Base-by-base conservation (phyloP, 768 basidiomycete species). In the Cyclocybe cylindracea region DNA sequence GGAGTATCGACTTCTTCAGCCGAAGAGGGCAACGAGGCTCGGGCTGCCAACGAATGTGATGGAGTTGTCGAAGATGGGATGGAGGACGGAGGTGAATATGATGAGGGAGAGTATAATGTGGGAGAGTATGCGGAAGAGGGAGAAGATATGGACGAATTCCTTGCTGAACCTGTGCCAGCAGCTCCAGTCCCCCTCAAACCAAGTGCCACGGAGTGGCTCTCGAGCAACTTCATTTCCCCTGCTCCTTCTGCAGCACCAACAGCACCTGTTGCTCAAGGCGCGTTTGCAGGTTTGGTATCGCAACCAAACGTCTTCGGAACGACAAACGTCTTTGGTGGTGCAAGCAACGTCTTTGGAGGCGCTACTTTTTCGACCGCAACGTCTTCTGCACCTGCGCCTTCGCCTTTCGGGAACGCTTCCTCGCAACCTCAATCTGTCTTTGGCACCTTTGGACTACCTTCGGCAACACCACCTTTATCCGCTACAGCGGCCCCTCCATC, bases 1-100 rank as follows among this genome's bases (percentile, higher is more conserved):
- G 89, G 88, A 0, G 61, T 75, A 39, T 70, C 76, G 39, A 50
- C 54, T 6, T 70, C 76, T 38, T 50, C 61, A 10, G 47, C 58
- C 19, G 58, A 55, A 32, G 54, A 49, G 6, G 56, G 56, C 5
- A 60, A 68, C 14, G 64, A 66, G 29, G 62, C 57, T 8, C 67
- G 61, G 31, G 62, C 54, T 16, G 59, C 53, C 39, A 62, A 60
- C 7, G 59, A 65, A 14, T 70, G 66, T 10, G 54, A 54, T n/a
- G 48, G 60, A 29, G 54, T 31, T 10, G 48, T 33, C 14, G 47
- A 33, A 31, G 51, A 49, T 39, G 41, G 16, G n/a, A 55, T 43
- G 35, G 58, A 59, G 18, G 51, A 50, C 8, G 55, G 38, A 8
- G 48, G 59, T 8, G 57, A 40, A 39, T 51, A 62, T 11, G 69